phyloP scores from a whole-genome alignment of 2,329 filamentous ascomycete species.

The Botryotinia globosa region DNA sequence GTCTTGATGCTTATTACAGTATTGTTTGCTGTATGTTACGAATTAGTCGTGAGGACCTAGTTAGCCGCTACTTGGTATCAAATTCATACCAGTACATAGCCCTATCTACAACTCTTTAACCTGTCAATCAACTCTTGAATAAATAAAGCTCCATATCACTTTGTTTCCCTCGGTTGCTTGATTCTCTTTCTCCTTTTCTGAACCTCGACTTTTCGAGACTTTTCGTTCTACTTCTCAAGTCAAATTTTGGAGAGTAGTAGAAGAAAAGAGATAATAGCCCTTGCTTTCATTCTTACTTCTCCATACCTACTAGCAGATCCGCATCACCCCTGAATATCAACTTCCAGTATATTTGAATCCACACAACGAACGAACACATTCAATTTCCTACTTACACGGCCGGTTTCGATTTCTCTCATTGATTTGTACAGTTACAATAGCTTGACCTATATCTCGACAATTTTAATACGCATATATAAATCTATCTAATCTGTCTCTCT shows the following conservation, averaged over 20 bases:
- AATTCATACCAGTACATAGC: slow-evolving; percentile 5
- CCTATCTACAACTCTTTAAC: neutral
- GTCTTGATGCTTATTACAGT: neutral
- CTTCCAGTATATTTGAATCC: neutral
- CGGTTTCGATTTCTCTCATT: neutral
- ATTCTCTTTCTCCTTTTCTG: neutral
- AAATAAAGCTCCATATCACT: neutral
- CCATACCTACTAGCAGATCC: neutral
- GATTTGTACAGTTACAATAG: neutral
- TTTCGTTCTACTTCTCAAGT: neutral
- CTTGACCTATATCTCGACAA: neutral
- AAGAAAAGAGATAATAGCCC: neutral
- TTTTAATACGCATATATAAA: neutral
- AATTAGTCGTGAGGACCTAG: neutral
- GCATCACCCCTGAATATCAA: neutral
- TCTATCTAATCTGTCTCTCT: neutral
- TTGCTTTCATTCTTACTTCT: neutral
- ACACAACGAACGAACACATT: slow-evolving; percentile 1
- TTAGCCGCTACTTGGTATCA: neutral
- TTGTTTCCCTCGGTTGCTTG: no score
- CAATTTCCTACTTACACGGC: neutral
- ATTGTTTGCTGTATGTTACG: neutral
- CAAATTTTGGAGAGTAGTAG: neutral
- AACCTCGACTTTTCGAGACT: neutral
- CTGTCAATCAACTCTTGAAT: neutral